phyloP scores from a whole-genome alignment of 768 basidiomycete genomes.

The Boletus subcaerulescens region DNA sequence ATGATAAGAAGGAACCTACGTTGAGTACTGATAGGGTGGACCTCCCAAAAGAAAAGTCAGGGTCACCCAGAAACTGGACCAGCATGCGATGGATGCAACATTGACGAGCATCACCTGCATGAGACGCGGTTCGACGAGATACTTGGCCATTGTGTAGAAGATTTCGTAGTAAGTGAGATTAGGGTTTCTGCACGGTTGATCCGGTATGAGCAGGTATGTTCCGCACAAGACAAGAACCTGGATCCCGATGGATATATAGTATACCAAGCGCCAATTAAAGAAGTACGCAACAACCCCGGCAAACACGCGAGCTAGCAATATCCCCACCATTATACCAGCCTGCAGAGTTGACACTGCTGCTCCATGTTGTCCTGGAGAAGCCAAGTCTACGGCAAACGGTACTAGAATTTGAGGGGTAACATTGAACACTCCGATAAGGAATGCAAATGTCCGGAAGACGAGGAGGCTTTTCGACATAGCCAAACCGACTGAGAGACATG shows the following conservation, averaged over 20 bases:
- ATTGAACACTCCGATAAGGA: constrained; percentile 38
- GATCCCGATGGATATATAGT: constrained; percentile 39
- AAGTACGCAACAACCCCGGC: constrained; percentile 40
- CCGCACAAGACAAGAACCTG: constrained; percentile 28
- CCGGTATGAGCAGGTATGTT: constrained; percentile 36
- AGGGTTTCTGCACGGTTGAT: constrained; percentile 38
- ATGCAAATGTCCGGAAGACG: constrained; percentile 35
- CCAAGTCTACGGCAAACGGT: constrained; percentile 45
- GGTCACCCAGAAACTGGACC: constrained; percentile 35
- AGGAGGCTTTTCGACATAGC: constrained; percentile 33
- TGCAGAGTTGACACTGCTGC: constrained; percentile 31
- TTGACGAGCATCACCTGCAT: constrained; percentile 30
- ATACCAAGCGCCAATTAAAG: constrained; percentile 39
- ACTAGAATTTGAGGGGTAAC: constrained; percentile 39
- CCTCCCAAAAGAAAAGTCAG: constrained; percentile 43
- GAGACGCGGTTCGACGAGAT: constrained; percentile 39
- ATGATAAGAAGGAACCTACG: constrained; percentile 14
- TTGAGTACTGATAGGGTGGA: constrained; percentile 36
- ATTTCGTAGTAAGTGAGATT: constrained; percentile 34
- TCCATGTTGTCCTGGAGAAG: constrained; percentile 25
- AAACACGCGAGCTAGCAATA: constrained; percentile 29
- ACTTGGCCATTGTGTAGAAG: constrained; percentile 39
- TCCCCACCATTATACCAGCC: constrained; percentile 25
- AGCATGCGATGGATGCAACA: constrained; percentile 26
- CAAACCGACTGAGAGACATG: constrained; percentile 37